Conservation (phyloP, 306 rosid species). For the Fragaria nilgerrensis region DNA sequence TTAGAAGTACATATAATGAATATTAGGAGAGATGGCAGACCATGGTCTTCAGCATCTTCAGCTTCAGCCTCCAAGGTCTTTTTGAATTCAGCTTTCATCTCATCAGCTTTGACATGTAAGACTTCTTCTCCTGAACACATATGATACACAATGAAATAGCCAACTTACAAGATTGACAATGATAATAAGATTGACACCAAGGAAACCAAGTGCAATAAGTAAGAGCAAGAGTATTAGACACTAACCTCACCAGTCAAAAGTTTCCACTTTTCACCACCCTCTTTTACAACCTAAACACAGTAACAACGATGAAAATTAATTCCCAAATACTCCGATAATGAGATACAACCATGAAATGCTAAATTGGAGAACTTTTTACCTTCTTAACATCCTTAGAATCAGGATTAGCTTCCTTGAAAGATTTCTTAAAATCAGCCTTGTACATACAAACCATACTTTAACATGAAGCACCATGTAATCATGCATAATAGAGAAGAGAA, state of each 20-base stretch:
- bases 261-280: slow-evolving; percentile 84
- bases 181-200: neutral
- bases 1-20: no score
- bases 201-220: neutral
- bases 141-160: neutral
- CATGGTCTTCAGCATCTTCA: slow-evolving; percentile 34
- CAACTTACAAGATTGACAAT: neutral
- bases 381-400: slow-evolving; percentile 62
- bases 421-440: slow-evolving; percentile 78
- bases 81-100: slow-evolving; percentile 65
- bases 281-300: slow-evolving; percentile 55
- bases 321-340: neutral
- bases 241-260: slow-evolving; percentile 73
- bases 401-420: slow-evolving; percentile 69
- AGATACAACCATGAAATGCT: neutral
- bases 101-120: slow-evolving; percentile 66
- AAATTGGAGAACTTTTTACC: slow-evolving; percentile 28
- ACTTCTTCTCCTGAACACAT: slow-evolving; percentile 66
- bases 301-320: neutral
- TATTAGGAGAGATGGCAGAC: no score
- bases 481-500: neutral
- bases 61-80: slow-evolving; percentile 39
- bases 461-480: neutral
- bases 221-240: neutral
- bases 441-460: neutral